Conservation (phyloP, 805 yeast species). For the Kockiozyma suomiensis region DNA sequence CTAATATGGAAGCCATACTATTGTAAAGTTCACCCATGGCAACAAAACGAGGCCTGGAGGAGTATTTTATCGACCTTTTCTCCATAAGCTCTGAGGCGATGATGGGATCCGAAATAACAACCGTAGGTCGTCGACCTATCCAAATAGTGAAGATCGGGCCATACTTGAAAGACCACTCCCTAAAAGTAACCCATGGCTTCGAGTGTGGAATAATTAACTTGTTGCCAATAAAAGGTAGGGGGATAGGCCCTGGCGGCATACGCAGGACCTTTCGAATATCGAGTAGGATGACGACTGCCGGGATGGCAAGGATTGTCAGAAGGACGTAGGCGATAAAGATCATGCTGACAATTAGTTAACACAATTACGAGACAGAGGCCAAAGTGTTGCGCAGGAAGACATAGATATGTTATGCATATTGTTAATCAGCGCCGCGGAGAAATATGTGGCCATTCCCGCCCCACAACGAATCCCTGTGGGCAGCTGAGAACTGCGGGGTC, state of each 20-base stretch:
- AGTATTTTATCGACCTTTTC: conserved; percentile 7
- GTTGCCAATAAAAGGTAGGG: conserved; percentile 10
- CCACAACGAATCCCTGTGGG: too few species aligned
- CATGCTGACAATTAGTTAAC: too few species aligned
- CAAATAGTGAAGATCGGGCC: conserved; percentile 9
- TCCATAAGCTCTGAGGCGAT: conserved; percentile 11
- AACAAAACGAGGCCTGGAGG: conserved; percentile 8
- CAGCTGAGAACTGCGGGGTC: not conserved
- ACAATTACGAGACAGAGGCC: too few species aligned
- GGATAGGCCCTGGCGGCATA: conserved; percentile 11
- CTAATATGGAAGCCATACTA: conserved; percentile 5
- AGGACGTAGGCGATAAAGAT: not conserved
- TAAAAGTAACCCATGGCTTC: conserved; percentile 7
- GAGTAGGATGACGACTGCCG: not conserved
- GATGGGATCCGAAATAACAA: conserved; percentile 10
- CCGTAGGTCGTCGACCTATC: conserved; percentile 9
- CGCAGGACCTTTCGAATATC: conserved; percentile 2
- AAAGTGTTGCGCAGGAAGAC: not conserved
- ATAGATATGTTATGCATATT: not conserved
- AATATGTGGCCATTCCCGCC: not conserved
- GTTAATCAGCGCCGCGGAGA: not conserved
- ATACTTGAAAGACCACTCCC: conserved; percentile 1
- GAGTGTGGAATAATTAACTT: conserved; percentile 1
- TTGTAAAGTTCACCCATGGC: conserved; percentile 6
- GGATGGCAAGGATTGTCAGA: not conserved